Conservation (phyloP, 108 stramenopile genomes). For the Fragilariopsis cylindrus region DNA sequence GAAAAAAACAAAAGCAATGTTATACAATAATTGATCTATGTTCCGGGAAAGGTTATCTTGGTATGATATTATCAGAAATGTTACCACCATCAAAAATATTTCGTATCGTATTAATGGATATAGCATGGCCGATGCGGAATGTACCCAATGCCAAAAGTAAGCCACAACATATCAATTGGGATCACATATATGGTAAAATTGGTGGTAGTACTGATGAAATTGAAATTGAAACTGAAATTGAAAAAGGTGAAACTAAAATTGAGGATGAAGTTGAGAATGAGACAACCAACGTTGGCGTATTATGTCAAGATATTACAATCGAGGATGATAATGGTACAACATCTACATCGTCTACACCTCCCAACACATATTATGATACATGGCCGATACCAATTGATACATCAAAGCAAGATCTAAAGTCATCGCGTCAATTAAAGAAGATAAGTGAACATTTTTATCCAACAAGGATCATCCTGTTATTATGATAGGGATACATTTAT, state of each 20-base stretch:
- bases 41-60: constrained; percentile 58
- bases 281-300: neutral
- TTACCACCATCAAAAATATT: constrained; percentile 47
- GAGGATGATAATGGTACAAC: constrained; percentile 2
- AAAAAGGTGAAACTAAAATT: neutral
- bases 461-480: constrained; percentile 39
- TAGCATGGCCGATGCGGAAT: constrained; percentile 60
- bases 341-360: neutral
- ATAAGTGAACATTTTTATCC: constrained; percentile 31
- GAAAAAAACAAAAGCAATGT: neutral
- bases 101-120: constrained; percentile 55
- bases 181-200: constrained; percentile 49
- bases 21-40: constrained; percentile 57
- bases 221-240: neutral
- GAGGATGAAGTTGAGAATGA: neutral
- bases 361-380: constrained; percentile 43
- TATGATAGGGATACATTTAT: constrained; percentile 62
- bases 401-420: constrained; percentile 58
- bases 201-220: neutral
- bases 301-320: no score
- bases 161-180: constrained; percentile 64
- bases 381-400: constrained; percentile 65
- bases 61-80: constrained; percentile 59
- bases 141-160: constrained; percentile 12
- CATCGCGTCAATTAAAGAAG: constrained; percentile 25